Percentiles rank a stretch among this genome's conserved stretches.
Conservation (phyloP, 2,329 filamentous ascomycete species). For the Colletotrichum musicola region DNA sequence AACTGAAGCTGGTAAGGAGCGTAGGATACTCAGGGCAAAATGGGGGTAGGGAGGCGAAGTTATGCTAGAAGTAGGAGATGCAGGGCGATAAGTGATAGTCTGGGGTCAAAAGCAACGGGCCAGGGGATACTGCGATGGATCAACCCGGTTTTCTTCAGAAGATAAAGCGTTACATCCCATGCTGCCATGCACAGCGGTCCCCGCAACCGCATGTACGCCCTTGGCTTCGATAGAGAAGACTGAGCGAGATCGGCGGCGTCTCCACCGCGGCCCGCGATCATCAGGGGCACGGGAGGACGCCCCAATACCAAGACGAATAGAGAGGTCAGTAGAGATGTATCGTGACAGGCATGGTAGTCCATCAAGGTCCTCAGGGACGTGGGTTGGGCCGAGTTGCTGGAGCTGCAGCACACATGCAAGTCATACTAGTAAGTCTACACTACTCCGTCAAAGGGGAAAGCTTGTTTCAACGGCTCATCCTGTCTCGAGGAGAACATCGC, state of each 20-base stretch:
- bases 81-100: no score
- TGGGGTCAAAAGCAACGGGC: no score
- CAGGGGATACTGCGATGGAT: no score
- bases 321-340: background rate
- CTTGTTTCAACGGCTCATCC: background rate
- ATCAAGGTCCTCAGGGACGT: conserved; percentile 15
- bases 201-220: no score
- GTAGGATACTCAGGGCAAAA: no score
- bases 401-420: background rate
- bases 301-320: background rate
- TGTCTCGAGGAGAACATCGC: background rate
- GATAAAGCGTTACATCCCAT: background rate
- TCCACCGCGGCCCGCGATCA: background rate
- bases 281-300: background rate
- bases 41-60: no score
- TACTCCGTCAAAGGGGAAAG: background rate
- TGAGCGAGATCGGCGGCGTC: background rate
- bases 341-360: background rate
- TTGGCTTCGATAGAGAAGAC: no score
- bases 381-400: background rate
- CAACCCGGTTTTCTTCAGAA: no score
- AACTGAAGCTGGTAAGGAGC: no score
- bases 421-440: background rate
- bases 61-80: no score
- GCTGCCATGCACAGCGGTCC: background rate